phyloP scores from a whole-genome alignment of 225 moss, liverwort and hornwort genomes.

The Sphagnum tenellum region DNA sequence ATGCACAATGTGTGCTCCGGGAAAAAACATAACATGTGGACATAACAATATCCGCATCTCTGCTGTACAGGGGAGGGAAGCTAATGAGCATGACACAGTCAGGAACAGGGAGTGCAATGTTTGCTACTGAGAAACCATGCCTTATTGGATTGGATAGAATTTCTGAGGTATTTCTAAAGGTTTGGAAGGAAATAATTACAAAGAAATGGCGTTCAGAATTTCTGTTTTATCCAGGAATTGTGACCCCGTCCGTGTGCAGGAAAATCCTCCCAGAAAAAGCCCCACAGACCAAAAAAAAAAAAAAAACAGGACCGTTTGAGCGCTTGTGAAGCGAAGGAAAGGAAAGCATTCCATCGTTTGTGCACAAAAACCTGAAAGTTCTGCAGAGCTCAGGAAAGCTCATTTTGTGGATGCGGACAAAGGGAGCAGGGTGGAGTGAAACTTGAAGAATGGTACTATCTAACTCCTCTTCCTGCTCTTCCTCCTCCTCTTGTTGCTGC shows the following conservation, averaged over 20 bases:
- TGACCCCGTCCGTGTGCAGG: too few relatives aligned
- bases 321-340: not conserved
- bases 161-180: too few relatives aligned
- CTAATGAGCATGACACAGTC: too few relatives aligned
- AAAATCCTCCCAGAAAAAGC: not conserved
- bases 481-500: constrained; percentile 7
- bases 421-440: constrained; percentile 52
- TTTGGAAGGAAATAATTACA: not conserved
- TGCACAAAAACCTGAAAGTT: constrained; percentile 49
- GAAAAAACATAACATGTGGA: too few relatives aligned
- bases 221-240: too few relatives aligned
- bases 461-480: constrained; percentile 25
- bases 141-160: too few relatives aligned
- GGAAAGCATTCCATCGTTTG: not conserved
- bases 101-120: too few relatives aligned
- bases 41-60: too few relatives aligned
- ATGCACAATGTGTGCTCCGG: too few relatives aligned
- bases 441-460: constrained; percentile 39
- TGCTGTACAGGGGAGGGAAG: too few relatives aligned
- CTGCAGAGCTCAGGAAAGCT: constrained; percentile 66
- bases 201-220: not conserved
- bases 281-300: not conserved
- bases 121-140: too few relatives aligned
- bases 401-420: constrained; percentile 60
- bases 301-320: not conserved